Base-by-base conservation (phyloP, 805 yeast genomes). In the Candida ortonii region DNA sequence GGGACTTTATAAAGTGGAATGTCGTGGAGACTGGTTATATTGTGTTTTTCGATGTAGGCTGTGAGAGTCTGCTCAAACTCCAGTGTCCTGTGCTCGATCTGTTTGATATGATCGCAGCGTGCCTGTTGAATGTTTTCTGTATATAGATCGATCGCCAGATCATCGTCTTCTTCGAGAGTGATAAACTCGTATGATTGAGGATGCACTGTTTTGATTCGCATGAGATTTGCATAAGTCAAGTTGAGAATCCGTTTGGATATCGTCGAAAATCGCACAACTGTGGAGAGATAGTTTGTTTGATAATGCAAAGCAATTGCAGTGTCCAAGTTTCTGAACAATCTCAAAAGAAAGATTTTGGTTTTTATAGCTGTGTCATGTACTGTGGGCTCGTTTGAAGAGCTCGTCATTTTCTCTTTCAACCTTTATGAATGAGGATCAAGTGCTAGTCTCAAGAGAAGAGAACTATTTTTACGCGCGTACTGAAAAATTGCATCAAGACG, bases 241-340 rank as follows among this genome's bases (percentile, higher is more conserved):
- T 38, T 42, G 10, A 47, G 11, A 4, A 47, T 38, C 18, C 42
- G 41, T 11, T 30, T 35, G n/a, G 45, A 35, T n/a, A 46, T 31
- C 10, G 30, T 38, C 4, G 50, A 42, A 9, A 50, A 36, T 27
- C 38, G 39, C 15, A 41, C 37, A 9, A 39, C 33, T n/a, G 30
- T 33, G 9, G 51, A 44, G n/a, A 47, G 33, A 34, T 46, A 46
- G 28, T 43, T 44, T 3, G 54, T 50, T 19, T 47, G 51, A 33
- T 41, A 50, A 28, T 46, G 52, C 4, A 50, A 22, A 7, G 52
- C 52, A 4, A 50, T 28, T 19, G 42, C 29, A 3, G 51, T 44
- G 34, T 50, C 54, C 11, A 50, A 21, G 19, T 41, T 41, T 19
- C 30, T 27, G 22, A 50, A 50, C 16, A 35, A 25, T 19, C 38